A percentile compares a stretch with the other conserved stretches of the same genome.
Evolutionary conservation across 345 rosid species (phyloP).

Genomic region (Chamaenerion angustifolium): DNA sequence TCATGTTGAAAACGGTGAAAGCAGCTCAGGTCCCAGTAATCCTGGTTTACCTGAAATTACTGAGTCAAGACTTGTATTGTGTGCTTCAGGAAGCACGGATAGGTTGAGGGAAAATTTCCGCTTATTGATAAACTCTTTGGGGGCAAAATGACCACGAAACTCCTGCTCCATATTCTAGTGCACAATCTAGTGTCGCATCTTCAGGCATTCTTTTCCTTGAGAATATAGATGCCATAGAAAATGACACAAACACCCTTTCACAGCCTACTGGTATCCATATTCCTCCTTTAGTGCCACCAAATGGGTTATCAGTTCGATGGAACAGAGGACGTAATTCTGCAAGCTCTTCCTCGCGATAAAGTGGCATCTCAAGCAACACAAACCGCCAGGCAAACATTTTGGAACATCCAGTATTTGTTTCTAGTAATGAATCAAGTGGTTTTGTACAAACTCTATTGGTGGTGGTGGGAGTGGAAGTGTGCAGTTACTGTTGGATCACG

Average conservation of each 20-base stretch:
- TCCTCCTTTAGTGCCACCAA: constrained; percentile 10
- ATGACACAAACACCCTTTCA: constrained; percentile 17
- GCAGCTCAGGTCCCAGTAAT: constrained; percentile 31
- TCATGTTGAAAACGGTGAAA: constrained; percentile 36
- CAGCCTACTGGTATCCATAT: constrained; percentile 27
- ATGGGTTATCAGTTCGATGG: no score
- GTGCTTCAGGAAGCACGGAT: constrained; percentile 24
- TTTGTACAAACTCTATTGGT: constrained; percentile 19
- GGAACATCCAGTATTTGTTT: constrained; percentile 37
- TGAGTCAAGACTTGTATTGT: constrained; percentile 32
- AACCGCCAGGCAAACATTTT: constrained; percentile 10
- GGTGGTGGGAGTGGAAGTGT: constrained; percentile 12
- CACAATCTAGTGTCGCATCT: no score
- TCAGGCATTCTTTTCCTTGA: no score
- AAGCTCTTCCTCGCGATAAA: constrained; percentile 1
- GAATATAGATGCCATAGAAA: constrained; percentile 24
- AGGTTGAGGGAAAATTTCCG: constrained; percentile 9
- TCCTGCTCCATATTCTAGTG: constrained; percentile 18
- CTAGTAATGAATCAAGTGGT: constrained; percentile 34
- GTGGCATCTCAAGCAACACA: constrained; percentile 18
- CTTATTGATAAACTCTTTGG: no score
- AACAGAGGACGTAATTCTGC: no score
- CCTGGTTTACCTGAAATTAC: constrained; percentile 28
- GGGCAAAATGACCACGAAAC: constrained; percentile 10
- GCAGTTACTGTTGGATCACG: no score